A percentile compares a stretch with the other conserved stretches of the same genome.
phyloP scores from a whole-genome alignment of 2,329 filamentous ascomycete genomes.

The Fusarium sp. region DNA sequence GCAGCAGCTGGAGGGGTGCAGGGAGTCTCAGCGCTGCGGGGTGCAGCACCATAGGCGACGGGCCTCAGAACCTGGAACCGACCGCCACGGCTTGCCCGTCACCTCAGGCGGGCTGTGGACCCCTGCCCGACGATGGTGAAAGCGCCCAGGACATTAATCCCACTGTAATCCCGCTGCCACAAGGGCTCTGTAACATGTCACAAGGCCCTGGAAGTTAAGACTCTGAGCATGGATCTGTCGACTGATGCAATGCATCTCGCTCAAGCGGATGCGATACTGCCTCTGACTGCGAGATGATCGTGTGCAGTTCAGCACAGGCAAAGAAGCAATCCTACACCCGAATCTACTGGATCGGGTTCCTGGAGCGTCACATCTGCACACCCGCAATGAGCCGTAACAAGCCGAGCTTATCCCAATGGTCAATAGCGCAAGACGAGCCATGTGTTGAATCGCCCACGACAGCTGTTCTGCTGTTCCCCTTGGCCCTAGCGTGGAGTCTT shows the following conservation, averaged over 20 bases:
- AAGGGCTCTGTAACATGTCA: neutral
- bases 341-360: neutral
- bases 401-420: slow-evolving; percentile 14
- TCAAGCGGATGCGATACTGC: neutral
- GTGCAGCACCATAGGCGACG: slow-evolving; percentile 14
- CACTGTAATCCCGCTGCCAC: neutral
- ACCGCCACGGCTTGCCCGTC: neutral
- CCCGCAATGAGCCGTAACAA: slow-evolving; percentile 26
- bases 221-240: neutral
- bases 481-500: slow-evolving; percentile 30
- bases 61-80: neutral
- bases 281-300: neutral
- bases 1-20: slow-evolving; percentile 37
- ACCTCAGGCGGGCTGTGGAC: neutral
- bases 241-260: neutral
- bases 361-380: neutral
- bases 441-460: slow-evolving; percentile 17
- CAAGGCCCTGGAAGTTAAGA: neutral
- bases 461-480: slow-evolving; percentile 19
- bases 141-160: neutral
- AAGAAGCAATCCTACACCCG: neutral
- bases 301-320: neutral
- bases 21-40: slow-evolving; percentile 25
- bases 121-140: neutral
- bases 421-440: slow-evolving; percentile 13